Evolutionary conservation across 139 green algal genomes (phyloP).

Genomic region (Dunaliella primolecta): DNA sequence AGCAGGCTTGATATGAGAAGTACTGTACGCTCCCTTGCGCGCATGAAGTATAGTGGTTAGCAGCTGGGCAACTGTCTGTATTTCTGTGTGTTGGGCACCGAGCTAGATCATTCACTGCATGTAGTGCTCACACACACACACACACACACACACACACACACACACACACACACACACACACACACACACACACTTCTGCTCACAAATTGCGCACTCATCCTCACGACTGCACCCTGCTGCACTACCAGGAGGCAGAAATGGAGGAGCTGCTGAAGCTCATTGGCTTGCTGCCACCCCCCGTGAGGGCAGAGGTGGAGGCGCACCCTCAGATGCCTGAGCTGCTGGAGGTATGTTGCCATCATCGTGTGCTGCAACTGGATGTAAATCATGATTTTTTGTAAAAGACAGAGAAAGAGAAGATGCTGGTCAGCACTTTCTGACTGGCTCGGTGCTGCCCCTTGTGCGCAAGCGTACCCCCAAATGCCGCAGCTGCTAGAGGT

Average conservation of each 20-base stretch:
- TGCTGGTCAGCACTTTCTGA: too few relatives aligned
- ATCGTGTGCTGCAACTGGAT: too few relatives aligned
- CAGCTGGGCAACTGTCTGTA: too few relatives aligned
- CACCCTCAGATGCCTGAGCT: constrained; percentile 36
- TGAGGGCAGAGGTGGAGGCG: constrained; percentile 24
- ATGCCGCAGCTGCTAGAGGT: too few relatives aligned
- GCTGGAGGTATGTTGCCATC: constrained; percentile 36
- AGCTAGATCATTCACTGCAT: background rate
- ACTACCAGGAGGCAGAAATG: constrained; percentile 32
- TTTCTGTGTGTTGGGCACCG: too few relatives aligned
- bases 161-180: background rate
- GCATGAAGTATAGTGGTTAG: too few relatives aligned
- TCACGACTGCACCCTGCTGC: background rate
- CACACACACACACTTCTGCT: background rate
- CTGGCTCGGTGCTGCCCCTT: too few relatives aligned
- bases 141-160: background rate
- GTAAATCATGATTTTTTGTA: too few relatives aligned
- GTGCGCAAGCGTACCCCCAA: too few relatives aligned
- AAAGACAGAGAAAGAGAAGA: too few relatives aligned
- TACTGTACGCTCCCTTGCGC: too few relatives aligned
- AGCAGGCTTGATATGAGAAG: too few relatives aligned
- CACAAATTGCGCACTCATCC: background rate
- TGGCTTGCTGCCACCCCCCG: constrained; percentile 29
- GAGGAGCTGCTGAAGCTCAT: constrained; percentile 49
- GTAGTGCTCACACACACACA: background rate